phyloP scores from a whole-genome alignment of 768 basidiomycete species.

The Trametes cubensis region DNA sequence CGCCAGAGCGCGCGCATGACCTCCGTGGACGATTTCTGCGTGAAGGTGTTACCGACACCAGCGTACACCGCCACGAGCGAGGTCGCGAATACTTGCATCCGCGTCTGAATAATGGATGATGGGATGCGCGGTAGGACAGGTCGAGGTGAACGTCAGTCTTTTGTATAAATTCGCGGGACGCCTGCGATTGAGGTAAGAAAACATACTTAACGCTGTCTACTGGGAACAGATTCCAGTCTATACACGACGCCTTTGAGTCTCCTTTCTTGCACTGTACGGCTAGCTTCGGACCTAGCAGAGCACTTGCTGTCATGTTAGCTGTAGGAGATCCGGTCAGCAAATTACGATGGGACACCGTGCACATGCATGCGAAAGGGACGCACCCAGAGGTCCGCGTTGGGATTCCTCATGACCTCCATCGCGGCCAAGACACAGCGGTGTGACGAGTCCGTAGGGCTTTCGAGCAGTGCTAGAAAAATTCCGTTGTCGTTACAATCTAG shows the following conservation, averaged over 20 bases:
- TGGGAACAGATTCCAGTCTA: conserved; percentile 99
- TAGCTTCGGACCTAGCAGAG: conserved; percentile 64
- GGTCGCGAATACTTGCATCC: conserved; percentile 96
- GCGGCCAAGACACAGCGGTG: conserved; percentile 4
- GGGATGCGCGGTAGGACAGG: background rate
- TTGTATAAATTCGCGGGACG: background rate
- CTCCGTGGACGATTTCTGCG: conserved; percentile 92
- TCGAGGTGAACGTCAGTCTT: background rate
- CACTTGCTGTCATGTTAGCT: conserved; percentile 99
- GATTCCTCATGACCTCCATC: conserved; percentile 54
- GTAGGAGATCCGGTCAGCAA: conserved; percentile 17
- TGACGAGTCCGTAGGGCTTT: too few species aligned
- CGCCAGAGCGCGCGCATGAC: conserved; percentile 91
- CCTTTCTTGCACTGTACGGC: background rate
- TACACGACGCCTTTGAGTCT: conserved; percentile 15
- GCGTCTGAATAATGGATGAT: conserved; percentile 64
- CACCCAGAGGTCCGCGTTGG: conserved; percentile 79
- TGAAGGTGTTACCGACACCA: conserved; percentile 87
- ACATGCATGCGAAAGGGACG: conserved; percentile 29
- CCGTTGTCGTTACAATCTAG: too few species aligned
- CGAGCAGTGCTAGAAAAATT: too few species aligned
- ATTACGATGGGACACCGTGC: background rate
- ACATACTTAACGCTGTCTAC: conserved; percentile 94
- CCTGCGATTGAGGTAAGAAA: too few species aligned
- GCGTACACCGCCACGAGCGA: conserved; percentile 86